Conservation (phyloP, 129 eudicot species). For the Dittrichia graveolens region DNA sequence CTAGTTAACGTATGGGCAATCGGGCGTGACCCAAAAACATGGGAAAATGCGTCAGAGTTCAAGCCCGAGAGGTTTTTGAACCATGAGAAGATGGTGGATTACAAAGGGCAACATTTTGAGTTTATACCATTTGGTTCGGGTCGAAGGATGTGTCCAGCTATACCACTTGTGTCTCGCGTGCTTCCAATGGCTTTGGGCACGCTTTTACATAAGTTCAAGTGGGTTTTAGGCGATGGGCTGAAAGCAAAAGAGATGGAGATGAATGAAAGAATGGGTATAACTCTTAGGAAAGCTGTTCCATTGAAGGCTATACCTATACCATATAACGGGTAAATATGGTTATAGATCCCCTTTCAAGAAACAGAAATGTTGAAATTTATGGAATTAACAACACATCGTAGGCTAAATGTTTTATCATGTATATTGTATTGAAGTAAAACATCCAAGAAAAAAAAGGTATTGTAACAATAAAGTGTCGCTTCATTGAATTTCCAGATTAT, state of each 20-base stretch:
- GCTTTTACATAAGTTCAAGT: constrained; percentile 53
- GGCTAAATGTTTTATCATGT: constrained; percentile 13
- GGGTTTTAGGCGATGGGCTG: constrained; percentile 49
- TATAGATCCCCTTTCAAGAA: background rate
- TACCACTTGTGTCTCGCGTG: constrained; percentile 58
- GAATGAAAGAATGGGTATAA: constrained; percentile 68
- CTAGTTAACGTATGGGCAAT: constrained; percentile 72
- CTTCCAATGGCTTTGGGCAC: constrained; percentile 65
- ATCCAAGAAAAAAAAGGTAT: background rate
- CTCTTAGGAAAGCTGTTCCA: constrained; percentile 59
- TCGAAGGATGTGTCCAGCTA: constrained; percentile 70
- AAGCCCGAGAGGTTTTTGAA: constrained; percentile 67
- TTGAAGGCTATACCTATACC: constrained; percentile 55
- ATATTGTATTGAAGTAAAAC: background rate
- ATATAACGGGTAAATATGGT: background rate
- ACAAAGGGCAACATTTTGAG: constrained; percentile 65
- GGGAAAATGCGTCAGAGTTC: constrained; percentile 53
- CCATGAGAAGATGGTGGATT: constrained; percentile 37
- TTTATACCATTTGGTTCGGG: constrained; percentile 71
- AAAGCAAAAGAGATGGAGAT: constrained; percentile 46
- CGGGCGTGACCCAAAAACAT: constrained; percentile 54
- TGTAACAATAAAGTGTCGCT: background rate
- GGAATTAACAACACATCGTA: too few relatives aligned
- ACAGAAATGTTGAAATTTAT: too few relatives aligned
- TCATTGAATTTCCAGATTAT: too few relatives aligned